Base-by-base conservation (phyloP, 2,329 filamentous ascomycete species). In the Mycosphaerella arachidis region DNA sequence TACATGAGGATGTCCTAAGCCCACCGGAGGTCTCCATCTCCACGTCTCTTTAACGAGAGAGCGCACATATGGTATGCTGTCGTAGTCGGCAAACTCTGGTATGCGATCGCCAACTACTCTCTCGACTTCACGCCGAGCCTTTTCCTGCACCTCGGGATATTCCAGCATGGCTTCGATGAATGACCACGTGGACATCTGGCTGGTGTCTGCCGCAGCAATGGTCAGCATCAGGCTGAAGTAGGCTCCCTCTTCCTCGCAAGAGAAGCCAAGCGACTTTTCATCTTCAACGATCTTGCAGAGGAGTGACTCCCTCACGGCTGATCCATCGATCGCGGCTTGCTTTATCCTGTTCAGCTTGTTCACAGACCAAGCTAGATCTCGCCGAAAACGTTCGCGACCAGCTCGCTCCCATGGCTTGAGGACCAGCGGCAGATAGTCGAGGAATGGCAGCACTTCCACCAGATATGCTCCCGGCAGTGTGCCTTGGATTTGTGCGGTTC, bases 71-170 rank as follows among this genome's bases (percentile, higher is more conserved):
- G 65, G 66, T 16, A 69, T 58, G 4, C 55, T 46, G 10, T 58
- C 56, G 18, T 57, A 53, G 50, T 68, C 67, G 3, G 56, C 61
- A 35, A 63, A 60, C 4, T 45, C 37, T 9, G 67, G 67, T 13
- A 67, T 53, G 1, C 62, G 56, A 20, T 64, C 51, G 9, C 61
- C 63, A 20, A 62, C 52, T 27, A 63, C 59, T 7, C 46, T 54
- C 12, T 62, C 63, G 8, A 66, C 77, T 68, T 85, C 82, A 31
- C 78, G 79, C 66, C 84, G 81, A 5, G 79, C 78, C 66, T 78
- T 80, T 57, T 68, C 72, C 67, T 83, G 78, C 77, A 82, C 83
- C 63, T 80, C 76, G 0, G 82, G 82, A 63, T 83, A 77, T 3
- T 65, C 58, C 12, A 66, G 55, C 67, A 72, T 70, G 16, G 68